Evolutionary conservation across 2,329 filamentous ascomycete species (phyloP).

Genomic region (Trichoderma endophyticum): DNA sequence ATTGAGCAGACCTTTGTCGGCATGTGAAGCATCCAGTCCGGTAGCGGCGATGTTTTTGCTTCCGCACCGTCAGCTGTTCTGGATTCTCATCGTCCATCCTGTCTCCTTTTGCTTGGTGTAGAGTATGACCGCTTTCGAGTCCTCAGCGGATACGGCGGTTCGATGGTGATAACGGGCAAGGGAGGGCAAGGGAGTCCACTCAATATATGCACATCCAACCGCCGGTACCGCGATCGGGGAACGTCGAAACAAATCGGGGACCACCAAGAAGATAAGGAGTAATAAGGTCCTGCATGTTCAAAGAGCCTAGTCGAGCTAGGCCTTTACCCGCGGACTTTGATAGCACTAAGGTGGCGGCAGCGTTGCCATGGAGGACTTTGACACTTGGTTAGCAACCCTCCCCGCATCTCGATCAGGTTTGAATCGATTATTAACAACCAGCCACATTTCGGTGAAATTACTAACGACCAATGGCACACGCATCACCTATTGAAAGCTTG

Average conservation of each 20-base stretch:
- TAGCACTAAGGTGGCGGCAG: not conserved
- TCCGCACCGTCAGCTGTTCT: not conserved
- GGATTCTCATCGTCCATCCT: not conserved
- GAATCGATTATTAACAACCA: not conserved
- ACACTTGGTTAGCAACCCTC: not conserved
- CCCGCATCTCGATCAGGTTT: not conserved
- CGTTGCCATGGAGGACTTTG: not conserved
- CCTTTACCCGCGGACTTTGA: not conserved
- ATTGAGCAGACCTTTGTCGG: not conserved
- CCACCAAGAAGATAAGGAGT: not conserved
- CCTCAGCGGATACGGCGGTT: not conserved
- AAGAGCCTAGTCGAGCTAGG: not conserved
- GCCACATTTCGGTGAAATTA: not conserved
- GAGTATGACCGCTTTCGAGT: not conserved
- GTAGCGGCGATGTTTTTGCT: not conserved
- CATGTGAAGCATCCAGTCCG: not conserved
- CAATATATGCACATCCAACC: not conserved
- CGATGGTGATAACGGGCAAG: not conserved
- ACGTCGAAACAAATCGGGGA: not conserved
- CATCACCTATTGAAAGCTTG: not conserved
- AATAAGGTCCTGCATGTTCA: not conserved
- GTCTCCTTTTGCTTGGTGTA: not conserved
- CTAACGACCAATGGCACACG: not conserved
- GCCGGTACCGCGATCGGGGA: not conserved
- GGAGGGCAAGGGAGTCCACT: not conserved